A percentile compares a stretch with the other conserved stretches of the same genome.
Evolutionary conservation across 495 filamentous ascomycete genomes (phyloP).

Genomic region (Aspergillus avenaceus): DNA sequence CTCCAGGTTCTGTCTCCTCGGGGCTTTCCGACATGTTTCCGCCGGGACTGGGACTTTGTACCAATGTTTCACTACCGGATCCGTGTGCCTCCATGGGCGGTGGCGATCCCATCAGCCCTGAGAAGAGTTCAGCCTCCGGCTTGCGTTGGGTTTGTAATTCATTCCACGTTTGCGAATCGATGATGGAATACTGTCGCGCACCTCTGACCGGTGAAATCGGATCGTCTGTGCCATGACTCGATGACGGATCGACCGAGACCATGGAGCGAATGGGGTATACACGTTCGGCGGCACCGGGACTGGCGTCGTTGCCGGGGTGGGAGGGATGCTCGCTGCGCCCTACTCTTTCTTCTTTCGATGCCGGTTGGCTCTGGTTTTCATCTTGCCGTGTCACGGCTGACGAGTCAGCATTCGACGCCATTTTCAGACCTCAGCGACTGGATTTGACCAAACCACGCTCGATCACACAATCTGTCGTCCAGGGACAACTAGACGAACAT

Average conservation of each 20-base stretch:
- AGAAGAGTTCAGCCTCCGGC: slow-evolving; percentile 1
- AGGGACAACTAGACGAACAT: neutral
- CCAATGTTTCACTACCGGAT: neutral
- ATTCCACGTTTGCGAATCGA: slow-evolving; percentile 29
- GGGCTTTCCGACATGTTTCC: neutral
- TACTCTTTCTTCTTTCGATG: neutral
- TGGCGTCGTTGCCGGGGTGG: slow-evolving; percentile 2
- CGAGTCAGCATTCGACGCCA: neutral
- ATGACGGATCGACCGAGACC: slow-evolving; percentile 60
- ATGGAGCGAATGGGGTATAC: slow-evolving; percentile 79
- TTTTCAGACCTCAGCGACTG: neutral
- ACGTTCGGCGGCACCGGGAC: slow-evolving; percentile 50
- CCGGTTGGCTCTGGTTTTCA: neutral
- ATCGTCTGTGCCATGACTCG: neutral
- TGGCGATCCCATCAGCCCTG: neutral
- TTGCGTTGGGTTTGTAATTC: slow-evolving; percentile 15
- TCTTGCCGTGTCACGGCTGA: neutral
- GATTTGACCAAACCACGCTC: neutral
- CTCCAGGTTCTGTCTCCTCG: neutral
- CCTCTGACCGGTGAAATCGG: slow-evolving; percentile 16
- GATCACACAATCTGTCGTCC: neutral
- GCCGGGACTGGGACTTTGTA: slow-evolving; percentile 1
- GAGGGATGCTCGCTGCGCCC: neutral
- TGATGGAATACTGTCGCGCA: slow-evolving; percentile 29
- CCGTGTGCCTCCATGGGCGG: neutral